A percentile compares a stretch with the other conserved stretches of the same genome.
These are phyloP conservation scores for Anethum foeniculum DNA, from an alignment of 140 eudicot genomes.

Conservation along the genomic window DNA sequence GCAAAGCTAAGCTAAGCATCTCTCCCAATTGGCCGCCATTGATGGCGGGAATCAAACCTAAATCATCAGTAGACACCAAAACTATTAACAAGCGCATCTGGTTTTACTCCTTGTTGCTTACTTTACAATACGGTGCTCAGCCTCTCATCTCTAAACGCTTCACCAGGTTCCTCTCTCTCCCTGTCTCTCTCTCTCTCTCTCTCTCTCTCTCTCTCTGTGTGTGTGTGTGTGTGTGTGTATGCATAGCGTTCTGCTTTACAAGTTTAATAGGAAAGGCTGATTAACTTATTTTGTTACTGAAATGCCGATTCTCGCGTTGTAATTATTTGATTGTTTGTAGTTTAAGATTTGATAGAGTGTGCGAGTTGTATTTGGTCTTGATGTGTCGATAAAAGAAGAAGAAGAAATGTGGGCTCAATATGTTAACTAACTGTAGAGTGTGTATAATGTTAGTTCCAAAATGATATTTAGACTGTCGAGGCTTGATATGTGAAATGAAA, in stretches of 20 bases:
- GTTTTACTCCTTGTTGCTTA: constrained; percentile 72
- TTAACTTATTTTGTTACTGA: not conserved
- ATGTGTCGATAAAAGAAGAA: not conserved
- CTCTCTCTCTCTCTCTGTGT: not conserved
- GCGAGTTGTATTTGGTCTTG: not conserved
- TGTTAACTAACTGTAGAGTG: not conserved
- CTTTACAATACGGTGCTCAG: constrained; percentile 91
- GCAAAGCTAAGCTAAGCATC: not conserved
- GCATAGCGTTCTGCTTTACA: not conserved
- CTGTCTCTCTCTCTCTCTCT: not conserved
- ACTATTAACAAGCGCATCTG: constrained; percentile 32
- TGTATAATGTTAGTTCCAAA: not conserved
- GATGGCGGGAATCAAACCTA: constrained; percentile 51
- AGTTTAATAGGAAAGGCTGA: not conserved
- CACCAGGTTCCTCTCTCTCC: constrained; percentile 37
- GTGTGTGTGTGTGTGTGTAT: not conserved
- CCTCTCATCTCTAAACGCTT: constrained; percentile 94
- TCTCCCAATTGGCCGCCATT: constrained; percentile 14
- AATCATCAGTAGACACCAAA: constrained; percentile 17
- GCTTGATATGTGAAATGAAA: not conserved
- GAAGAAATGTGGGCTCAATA: not conserved
- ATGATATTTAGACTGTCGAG: not conserved
- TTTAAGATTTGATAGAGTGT: not conserved
- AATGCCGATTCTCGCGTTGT: not conserved
- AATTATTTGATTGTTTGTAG: not conserved